Conservation (phyloP, 371 early-diverging fungal species). For the Mucor saturninus region DNA sequence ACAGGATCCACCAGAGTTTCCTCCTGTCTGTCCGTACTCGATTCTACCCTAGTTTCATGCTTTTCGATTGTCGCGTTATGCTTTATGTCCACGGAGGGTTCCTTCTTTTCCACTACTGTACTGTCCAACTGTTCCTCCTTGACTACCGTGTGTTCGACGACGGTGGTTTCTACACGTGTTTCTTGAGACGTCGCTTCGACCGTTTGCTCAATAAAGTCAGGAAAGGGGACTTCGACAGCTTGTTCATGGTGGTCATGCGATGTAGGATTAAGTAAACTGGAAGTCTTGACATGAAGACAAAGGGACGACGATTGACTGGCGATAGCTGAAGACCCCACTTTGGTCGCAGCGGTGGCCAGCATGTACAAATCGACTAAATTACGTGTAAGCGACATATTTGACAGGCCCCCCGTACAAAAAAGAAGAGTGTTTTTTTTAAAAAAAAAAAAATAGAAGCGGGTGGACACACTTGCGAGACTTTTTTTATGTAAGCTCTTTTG, state of each 20-base stretch:
- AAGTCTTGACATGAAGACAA: constrained; percentile 48
- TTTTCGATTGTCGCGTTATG: too few relatives aligned
- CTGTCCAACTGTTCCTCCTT: too few relatives aligned
- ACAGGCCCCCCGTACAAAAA: constrained; percentile 6
- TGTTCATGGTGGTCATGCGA: constrained; percentile 8
- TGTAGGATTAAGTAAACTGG: constrained; percentile 48
- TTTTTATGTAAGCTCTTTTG: too few relatives aligned
- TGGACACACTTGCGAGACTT: too few relatives aligned
- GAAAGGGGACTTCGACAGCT: constrained; percentile 20
- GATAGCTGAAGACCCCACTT: constrained; percentile 32
- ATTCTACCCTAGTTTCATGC: too few relatives aligned
- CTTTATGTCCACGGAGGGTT: too few relatives aligned
- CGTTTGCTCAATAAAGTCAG: constrained; percentile 2
- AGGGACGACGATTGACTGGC: constrained; percentile 38
- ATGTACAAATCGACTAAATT: constrained; percentile 42
- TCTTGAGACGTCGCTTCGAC: not conserved
- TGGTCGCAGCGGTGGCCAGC: constrained; percentile 38
- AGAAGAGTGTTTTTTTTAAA: not conserved
- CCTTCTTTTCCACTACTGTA: too few relatives aligned
- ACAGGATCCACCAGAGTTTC: not conserved
- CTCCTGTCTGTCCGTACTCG: too few relatives aligned
- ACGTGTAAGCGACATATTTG: constrained; percentile 42
- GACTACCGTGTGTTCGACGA: too few relatives aligned
- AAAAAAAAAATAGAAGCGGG: too few relatives aligned
- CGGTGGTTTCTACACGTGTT: not conserved